Evolutionary conservation across 2,329 filamentous ascomycete species (phyloP).

Genomic region (Exophiala alcalophila): DNA sequence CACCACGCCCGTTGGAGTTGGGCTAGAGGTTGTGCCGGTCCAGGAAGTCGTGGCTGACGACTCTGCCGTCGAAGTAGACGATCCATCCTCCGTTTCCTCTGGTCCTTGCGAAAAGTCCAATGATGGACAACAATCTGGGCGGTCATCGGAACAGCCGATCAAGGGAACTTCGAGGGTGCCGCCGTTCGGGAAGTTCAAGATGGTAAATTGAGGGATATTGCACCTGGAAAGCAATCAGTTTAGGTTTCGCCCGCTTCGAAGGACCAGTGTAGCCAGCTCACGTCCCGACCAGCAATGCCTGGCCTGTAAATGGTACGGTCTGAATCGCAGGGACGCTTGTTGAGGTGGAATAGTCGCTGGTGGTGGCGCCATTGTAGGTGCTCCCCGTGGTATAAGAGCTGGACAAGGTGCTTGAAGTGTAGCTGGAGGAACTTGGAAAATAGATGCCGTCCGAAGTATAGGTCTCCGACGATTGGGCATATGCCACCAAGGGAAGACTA

Average conservation of each 20-base stretch:
- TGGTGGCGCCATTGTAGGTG: slow-evolving; percentile 6
- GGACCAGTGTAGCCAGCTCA: too few species aligned
- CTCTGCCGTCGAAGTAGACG: slow-evolving; percentile 4
- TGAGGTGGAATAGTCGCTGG: background rate
- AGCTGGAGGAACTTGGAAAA: too few species aligned
- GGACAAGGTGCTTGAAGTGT: slow-evolving; percentile 6
- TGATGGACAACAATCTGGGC: slow-evolving; percentile 24
- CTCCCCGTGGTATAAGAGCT: slow-evolving; percentile 13
- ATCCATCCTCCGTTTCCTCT: slow-evolving; percentile 9
- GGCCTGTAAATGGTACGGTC: slow-evolving; percentile 19
- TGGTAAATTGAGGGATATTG: slow-evolving; percentile 17
- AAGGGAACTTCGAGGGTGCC: slow-evolving; percentile 20
- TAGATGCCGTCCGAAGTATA: too few species aligned
- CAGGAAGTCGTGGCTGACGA: slow-evolving; percentile 6
- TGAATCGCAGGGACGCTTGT: slow-evolving; percentile 16
- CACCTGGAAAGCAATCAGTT: slow-evolving; percentile 10
- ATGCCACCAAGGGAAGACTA: too few species aligned
- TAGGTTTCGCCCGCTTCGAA: too few species aligned
- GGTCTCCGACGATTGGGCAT: too few species aligned
- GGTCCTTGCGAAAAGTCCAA: slow-evolving; percentile 14
- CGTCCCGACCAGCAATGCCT: slow-evolving; percentile 22
- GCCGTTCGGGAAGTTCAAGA: slow-evolving; percentile 19
- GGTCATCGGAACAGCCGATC: slow-evolving; percentile 22
- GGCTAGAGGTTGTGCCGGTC: slow-evolving; percentile 19
- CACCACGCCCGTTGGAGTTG: slow-evolving; percentile 19